phyloP scores from a whole-genome alignment of 2,329 filamentous ascomycete species.

The Verticillium klebahnii region DNA sequence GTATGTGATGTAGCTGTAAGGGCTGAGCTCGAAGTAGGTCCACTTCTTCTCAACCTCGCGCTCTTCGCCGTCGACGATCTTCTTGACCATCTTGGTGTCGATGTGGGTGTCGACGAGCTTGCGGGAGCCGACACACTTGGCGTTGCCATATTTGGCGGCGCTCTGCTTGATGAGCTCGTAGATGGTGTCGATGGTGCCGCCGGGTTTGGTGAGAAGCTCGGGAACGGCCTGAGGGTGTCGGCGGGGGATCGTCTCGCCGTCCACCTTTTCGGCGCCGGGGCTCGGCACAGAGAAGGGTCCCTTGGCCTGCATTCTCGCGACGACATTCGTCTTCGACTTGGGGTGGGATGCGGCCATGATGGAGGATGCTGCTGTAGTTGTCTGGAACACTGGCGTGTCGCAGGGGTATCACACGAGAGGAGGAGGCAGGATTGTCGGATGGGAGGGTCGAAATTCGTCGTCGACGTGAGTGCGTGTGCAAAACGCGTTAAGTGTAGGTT shows the following conservation, averaged over 20 bases:
- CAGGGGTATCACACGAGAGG: background rate
- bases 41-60: slow-evolving; percentile 80
- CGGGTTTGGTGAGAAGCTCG: slow-evolving; percentile 55
- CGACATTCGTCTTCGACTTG: background rate
- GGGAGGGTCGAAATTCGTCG: background rate
- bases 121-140: slow-evolving; percentile 64
- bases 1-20: slow-evolving; percentile 73
- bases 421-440: background rate
- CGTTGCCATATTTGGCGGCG: slow-evolving; percentile 60
- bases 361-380: background rate
- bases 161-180: slow-evolving; percentile 71
- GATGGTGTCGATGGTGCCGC: slow-evolving; percentile 63
- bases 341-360: background rate
- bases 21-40: slow-evolving; percentile 81
- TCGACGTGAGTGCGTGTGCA: background rate
- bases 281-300: slow-evolving; percentile 66
- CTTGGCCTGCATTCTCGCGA: slow-evolving; percentile 49
- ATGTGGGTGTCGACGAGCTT: slow-evolving; percentile 71
- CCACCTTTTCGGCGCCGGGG: slow-evolving; percentile 55
- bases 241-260: slow-evolving; percentile 72
- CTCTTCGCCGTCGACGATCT: slow-evolving; percentile 76
- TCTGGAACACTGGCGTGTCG: background rate
- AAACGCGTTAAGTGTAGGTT: background rate
- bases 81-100: slow-evolving; percentile 87
- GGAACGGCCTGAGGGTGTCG: slow-evolving; percentile 60